Evolutionary conservation across 768 basidiomycete species (phyloP).

Genomic region (Podaxis sp.): DNA sequence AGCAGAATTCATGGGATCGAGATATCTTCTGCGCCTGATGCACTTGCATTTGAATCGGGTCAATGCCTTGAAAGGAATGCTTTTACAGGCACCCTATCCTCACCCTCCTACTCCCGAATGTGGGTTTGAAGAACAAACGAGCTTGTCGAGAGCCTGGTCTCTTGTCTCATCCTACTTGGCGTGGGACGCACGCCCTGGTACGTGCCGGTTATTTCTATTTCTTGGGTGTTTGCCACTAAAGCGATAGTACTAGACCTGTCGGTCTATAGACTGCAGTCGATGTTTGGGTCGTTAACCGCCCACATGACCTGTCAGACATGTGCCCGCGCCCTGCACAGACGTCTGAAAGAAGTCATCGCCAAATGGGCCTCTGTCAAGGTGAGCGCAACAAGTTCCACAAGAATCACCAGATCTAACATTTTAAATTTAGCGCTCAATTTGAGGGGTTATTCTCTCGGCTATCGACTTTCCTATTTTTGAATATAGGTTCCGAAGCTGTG

Average conservation of each 20-base stretch:
- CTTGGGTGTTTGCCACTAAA: background rate
- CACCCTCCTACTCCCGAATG: constrained; percentile 18
- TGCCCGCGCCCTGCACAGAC: constrained; percentile 33
- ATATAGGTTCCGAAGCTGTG: too few species aligned
- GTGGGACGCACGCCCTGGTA: constrained; percentile 21
- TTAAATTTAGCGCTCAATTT: too few species aligned
- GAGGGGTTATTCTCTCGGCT: too few species aligned
- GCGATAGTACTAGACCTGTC: constrained; percentile 37
- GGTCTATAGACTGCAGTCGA: constrained; percentile 39
- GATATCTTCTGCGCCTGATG: constrained; percentile 33
- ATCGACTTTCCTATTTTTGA: too few species aligned
- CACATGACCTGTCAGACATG: constrained; percentile 44
- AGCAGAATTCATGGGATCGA: constrained; percentile 27
- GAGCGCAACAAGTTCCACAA: background rate
- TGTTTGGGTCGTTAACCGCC: constrained; percentile 44
- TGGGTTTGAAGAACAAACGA: constrained; percentile 18
- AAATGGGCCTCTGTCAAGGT: constrained; percentile 59
- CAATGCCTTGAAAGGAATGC: constrained; percentile 23
- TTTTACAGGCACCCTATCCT: constrained; percentile 14
- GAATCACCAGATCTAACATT: too few species aligned
- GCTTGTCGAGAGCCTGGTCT: constrained; percentile 22
- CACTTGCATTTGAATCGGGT: constrained; percentile 28
- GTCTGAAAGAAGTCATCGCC: constrained; percentile 41
- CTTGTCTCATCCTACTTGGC: constrained; percentile 20
- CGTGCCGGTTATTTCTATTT: background rate